Base-by-base conservation (phyloP, 2,329 filamentous ascomycete genomes). In the Cercospora zeae-maydis region DNA sequence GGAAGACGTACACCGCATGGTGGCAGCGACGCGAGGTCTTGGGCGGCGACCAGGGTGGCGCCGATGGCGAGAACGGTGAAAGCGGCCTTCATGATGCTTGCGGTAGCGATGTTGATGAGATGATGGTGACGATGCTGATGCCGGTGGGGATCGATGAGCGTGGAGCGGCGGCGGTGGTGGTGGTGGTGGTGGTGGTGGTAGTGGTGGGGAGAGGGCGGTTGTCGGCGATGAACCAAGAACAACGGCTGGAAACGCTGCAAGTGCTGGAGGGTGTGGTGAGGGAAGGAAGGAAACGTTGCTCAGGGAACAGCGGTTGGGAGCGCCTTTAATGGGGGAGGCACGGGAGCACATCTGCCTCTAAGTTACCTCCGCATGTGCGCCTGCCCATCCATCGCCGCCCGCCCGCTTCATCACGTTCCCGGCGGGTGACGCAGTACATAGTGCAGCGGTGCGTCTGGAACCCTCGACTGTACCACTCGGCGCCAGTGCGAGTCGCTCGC, bases 1-100 rank as follows among this genome's bases (percentile, higher is more conserved):
- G 62, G 30, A 39, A 10, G 21, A 73, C 75, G 69, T 75, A 76
- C 75, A 72, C 73, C 75, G 63, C 75, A 76, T 36, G 68, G 51
- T 34, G 75, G 70, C 36, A 77, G 72, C 27, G 62, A 63, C 64
- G 63, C 54, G 66, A 75, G 63, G 42, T 63, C 58, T 68, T 76
- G 74, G 55, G 75, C 75, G 65, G 68, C 71, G 49, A 69, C 75
- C 33, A 75, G 61, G 51, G 67, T 70, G 49, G 74, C 75, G 67
- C 70, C 71, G 61, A 70, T 65, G 64, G 70, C 69, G 63, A 74
- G 24, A 63, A 75, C 57, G 58, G 69, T 60, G 62, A 72, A 62
- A 16, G 68, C 64, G 60, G 69, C 63, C 74, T 75, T 77, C 75
- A 76, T 77, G 37, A 60, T 75, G 68, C 63, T 49, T 59, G 56